Percentiles rank a stretch among this genome's conserved stretches.
Evolutionary conservation across 202 grass and related monocot genomes (phyloP).

Genomic region (Brachypodium distachyon): DNA sequence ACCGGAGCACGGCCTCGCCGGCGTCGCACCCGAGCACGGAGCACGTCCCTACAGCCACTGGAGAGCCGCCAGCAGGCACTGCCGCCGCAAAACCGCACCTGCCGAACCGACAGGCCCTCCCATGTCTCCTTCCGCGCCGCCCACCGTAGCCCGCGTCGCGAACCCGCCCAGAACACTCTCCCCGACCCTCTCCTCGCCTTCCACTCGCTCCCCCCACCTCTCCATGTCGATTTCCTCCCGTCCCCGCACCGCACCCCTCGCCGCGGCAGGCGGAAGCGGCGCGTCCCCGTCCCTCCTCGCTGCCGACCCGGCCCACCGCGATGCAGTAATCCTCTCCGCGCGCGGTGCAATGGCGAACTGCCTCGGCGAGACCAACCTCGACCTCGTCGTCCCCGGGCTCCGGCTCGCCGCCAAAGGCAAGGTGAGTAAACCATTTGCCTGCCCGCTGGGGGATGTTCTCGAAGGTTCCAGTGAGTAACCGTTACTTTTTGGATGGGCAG

Average conservation of each 20-base stretch:
- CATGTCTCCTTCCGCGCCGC: conserved; percentile 23
- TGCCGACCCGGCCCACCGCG: conserved; percentile 46
- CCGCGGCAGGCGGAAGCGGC: conserved; percentile 8
- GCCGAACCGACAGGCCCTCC: background rate
- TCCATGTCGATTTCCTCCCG: conserved; percentile 9
- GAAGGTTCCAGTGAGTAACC: background rate
- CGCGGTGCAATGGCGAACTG: conserved; percentile 40
- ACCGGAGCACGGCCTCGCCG: too few species aligned
- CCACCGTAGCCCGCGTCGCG: background rate
- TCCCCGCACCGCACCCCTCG: conserved; percentile 8
- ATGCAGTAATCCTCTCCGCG: conserved; percentile 49
- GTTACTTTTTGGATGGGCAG: conserved; percentile 26
- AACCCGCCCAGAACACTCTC: conserved; percentile 25
- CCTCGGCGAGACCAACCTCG: conserved; percentile 75
- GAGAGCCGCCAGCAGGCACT: too few species aligned
- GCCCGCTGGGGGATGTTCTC: background rate
- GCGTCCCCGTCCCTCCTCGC: conserved; percentile 31
- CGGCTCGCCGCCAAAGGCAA: conserved; percentile 63
- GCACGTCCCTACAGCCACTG: too few species aligned
- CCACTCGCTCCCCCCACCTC: background rate
- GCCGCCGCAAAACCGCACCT: background rate
- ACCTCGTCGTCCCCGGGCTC: conserved; percentile 64
- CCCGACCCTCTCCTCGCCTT: background rate
- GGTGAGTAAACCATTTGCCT: conserved; percentile 25
- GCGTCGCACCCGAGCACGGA: too few species aligned